Evolutionary conservation across 2,329 filamentous ascomycete species (phyloP), one percentile per base, ranked within the genome.

Genomic region (Trichophyton schoenleinii): DNA sequence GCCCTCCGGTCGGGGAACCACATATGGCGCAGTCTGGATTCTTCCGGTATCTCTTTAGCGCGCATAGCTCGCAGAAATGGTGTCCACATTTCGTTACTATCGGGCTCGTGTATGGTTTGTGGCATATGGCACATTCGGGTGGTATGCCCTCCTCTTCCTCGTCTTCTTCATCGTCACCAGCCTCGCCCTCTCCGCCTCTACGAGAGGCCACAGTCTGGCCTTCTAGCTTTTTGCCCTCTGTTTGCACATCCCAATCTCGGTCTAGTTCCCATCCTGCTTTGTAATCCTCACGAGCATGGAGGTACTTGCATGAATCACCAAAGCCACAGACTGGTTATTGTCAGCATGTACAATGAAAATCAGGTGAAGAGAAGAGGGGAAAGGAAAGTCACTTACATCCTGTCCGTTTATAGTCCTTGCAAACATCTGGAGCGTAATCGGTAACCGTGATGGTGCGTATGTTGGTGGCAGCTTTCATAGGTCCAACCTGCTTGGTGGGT

Each of bases 191-290:
- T 65, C 73, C 63, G 67, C 69, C 70, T 58, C 77, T 76, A 5
- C 76, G 75, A 2, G 77, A 78, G 9, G 79, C 78, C 2, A 83
- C 75, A 1, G 34, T 38, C 34, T 38, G 34, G 11, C 8, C 34
- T 13, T 38, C 34, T 38, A 13, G 34, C 34, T 13, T 11, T 38
- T 38, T 38, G 79, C 74, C 28, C 74, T 38, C 11, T 13, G 85
- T 88, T 1, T 86, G 84, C 41, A 83, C 87, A 71, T 99, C 94
- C 94, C 94, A 99, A 57, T 97, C 92, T 59, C 83, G 82, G 73
- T 99, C 94, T 3, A 99, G 80, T 72, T 97, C 90, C 94, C 94
- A 99, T 2, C 94, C 94, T 71, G 91, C 87, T 68, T 92, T 90
- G 68, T 85, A 85, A 68, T 84, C 81, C 66, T 84, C 83, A 46